Percentiles rank a stretch among this genome's conserved stretches.
Evolutionary conservation across 768 basidiomycete species (phyloP).

Genomic region (Auricularia sp.): DNA sequence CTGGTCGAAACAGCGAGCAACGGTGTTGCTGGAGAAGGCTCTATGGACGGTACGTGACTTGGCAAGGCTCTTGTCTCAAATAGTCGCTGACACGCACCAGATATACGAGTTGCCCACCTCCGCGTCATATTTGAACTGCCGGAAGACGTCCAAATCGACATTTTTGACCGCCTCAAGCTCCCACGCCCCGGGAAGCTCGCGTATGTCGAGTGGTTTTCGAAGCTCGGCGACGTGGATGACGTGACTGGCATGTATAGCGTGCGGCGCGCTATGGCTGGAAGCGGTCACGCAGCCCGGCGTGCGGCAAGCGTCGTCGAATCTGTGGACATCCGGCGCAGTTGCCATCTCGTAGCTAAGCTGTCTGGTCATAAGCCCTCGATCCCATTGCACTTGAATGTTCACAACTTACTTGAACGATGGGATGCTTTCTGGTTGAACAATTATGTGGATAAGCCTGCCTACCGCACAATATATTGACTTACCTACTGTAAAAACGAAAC

Average conservation of each 20-base stretch:
- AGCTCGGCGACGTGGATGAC: not conserved
- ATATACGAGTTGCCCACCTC: not conserved
- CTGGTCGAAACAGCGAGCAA: slow-evolving; percentile 13
- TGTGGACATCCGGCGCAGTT: not conserved
- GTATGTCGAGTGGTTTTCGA: not conserved
- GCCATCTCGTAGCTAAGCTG: no score
- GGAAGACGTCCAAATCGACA: not conserved
- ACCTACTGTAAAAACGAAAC: no score
- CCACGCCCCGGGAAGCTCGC: not conserved
- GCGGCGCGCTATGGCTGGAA: not conserved
- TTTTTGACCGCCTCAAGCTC: not conserved
- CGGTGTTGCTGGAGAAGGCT: not conserved
- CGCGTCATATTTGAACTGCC: not conserved
- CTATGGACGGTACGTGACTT: not conserved
- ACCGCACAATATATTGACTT: no score
- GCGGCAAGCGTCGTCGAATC: not conserved
- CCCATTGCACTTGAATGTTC: no score
- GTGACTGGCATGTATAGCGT: not conserved
- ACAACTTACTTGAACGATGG: no score
- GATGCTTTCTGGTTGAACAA: no score
- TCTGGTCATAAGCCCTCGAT: no score
- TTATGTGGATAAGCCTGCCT: no score
- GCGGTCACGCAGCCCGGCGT: not conserved
- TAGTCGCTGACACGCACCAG: not conserved
- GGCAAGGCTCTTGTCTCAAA: no score